Base-by-base conservation (phyloP, 1,284 basidiomycete genomes). In the Moniliophthora roreri region DNA sequence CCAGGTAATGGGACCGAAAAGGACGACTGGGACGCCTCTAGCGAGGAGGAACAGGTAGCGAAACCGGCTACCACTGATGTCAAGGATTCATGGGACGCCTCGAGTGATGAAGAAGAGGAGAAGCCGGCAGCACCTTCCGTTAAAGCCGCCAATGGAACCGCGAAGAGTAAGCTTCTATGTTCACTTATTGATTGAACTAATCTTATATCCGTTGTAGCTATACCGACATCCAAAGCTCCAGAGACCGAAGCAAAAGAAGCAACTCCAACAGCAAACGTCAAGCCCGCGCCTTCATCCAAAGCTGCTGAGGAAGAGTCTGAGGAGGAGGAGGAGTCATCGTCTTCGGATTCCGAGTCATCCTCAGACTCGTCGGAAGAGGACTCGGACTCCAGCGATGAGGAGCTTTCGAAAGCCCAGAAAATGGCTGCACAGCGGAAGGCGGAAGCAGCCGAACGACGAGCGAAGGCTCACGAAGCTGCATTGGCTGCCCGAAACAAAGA, bases 401-500 rank as follows among this genome's bases (percentile, higher is more conserved):
- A 83, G 50, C 73, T 85, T 69, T 86, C 83, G 4, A 73, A 68
- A 41, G 69, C 79, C 13, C 86, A 92, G 66, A 80, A 79, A 55
- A 75, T 90, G 68, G 84, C 84, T 11, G 87, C 87, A 42, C 81
- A 91, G 69, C 77, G 78, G 60, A 98, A 96, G 72, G 88, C 87
- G 0, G 90, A 93, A 60, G 93, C 95, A 9, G 87, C 89, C 42
- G 85, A 84, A 35, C 83, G 93, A 39, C 81, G 91, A 51, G 82
- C 86, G 51, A 91, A 94, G 63, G 88, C 90, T 7, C 89, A 88
- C 65, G 87, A 93, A 70, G 89, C 86, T 28, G 95, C 96, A 7
- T 71, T 97, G 61, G 93, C 95, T 32, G 91, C 90, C 4, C 78
- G 93, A 53, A 93, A 75, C 70, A 95, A 92, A 68, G 94, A 98